Evolutionary conservation across 768 basidiomycete species (phyloP).

Genomic region (Butyriboletus loyo): DNA sequence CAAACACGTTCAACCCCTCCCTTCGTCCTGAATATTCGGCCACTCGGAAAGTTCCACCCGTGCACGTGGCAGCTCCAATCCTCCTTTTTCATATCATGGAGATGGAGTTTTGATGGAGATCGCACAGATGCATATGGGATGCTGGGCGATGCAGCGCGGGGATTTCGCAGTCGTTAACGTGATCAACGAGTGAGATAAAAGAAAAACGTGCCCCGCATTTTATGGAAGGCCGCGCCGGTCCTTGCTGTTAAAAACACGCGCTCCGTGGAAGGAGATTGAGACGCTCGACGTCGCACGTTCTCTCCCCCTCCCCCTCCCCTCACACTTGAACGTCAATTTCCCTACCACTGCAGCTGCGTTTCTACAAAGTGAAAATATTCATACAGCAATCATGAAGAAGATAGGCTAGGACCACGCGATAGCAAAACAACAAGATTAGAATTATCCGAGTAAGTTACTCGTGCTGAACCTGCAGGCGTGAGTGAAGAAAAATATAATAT

Average conservation of each 20-base stretch:
- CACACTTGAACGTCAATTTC: neutral
- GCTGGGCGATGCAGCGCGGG: neutral
- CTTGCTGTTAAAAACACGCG: neutral
- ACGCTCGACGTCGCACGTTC: neutral
- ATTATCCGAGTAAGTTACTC: slow-evolving; percentile 34
- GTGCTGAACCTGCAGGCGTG: slow-evolving; percentile 28
- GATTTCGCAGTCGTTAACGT: neutral
- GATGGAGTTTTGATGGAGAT: too few relatives aligned
- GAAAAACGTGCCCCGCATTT: slow-evolving; percentile 4
- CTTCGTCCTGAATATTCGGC: too few relatives aligned
- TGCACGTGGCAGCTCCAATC: too few relatives aligned
- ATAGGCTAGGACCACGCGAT: slow-evolving; percentile 14
- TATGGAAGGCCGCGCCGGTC: neutral
- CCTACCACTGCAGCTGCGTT: neutral
- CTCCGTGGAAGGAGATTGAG: neutral
- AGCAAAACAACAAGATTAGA: slow-evolving; percentile 22
- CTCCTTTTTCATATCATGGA: too few relatives aligned
- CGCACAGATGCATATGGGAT: too few relatives aligned
- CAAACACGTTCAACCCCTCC: too few relatives aligned
- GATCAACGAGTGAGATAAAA: neutral
- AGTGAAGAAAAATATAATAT: slow-evolving; percentile 21
- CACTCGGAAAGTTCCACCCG: too few relatives aligned
- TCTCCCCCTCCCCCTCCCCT: neutral
- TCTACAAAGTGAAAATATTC: slow-evolving; percentile 6
- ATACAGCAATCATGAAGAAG: slow-evolving; percentile 9